Conservation (phyloP, 2,329 filamentous ascomycete genomes). For the Pseudogymnoascus sp. region DNA sequence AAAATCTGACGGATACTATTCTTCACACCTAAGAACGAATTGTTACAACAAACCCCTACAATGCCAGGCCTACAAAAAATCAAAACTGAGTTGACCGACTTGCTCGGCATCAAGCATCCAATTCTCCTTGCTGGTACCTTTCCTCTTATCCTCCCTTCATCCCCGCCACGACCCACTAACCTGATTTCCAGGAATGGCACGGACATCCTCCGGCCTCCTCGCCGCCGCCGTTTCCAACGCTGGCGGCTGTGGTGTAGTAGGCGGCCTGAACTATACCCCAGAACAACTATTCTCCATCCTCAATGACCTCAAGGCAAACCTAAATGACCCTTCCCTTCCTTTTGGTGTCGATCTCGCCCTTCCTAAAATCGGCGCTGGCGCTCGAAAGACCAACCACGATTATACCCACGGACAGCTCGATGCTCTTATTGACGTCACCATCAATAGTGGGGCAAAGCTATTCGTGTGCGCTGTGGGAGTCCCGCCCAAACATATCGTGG, state of each 20-base stretch:
- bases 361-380: constrained; percentile 76
- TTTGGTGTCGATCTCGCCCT: constrained; percentile 91
- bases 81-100: constrained; percentile 68
- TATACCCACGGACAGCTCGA: constrained; percentile 87
- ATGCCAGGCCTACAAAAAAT: constrained; percentile 36
- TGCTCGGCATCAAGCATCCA: constrained; percentile 80
- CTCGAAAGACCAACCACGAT: constrained; percentile 89
- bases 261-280: constrained; percentile 67
- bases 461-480: constrained; percentile 89
- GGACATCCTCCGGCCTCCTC: constrained; percentile 69
- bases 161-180: background rate
- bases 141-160: constrained; percentile 35
- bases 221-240: constrained; percentile 78
- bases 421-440: constrained; percentile 79
- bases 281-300: constrained; percentile 72
- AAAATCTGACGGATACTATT: background rate
- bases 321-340: constrained; percentile 61
- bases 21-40: background rate
- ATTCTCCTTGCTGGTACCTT: constrained; percentile 71
- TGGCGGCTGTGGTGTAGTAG: constrained; percentile 68
- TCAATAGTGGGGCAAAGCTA: constrained; percentile 73
- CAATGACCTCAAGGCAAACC: constrained; percentile 73
- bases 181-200: constrained; percentile 57
- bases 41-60: background rate
- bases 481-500: constrained; percentile 66